phyloP scores from a whole-genome alignment of 2,329 filamentous ascomycete species.

The Cladosporium velox region DNA sequence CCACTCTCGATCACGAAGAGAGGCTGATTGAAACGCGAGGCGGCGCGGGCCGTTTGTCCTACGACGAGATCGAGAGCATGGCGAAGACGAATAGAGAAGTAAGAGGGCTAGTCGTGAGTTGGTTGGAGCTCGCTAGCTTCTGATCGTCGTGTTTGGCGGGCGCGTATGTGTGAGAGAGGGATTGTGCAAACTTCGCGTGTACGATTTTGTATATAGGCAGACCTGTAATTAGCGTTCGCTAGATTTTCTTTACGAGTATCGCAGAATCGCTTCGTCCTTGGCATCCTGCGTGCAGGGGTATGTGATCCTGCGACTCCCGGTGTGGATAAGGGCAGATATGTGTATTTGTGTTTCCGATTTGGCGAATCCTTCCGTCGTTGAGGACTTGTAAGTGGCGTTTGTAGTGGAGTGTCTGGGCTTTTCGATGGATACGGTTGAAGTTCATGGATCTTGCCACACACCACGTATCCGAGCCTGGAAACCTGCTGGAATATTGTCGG shows the following conservation, averaged over 20 bases:
- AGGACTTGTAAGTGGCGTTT: not conserved
- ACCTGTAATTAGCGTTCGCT: not conserved
- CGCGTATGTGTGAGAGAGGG: not conserved
- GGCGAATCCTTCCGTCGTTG: not conserved
- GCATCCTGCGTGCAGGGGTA: not conserved
- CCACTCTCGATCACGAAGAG: constrained; percentile 63
- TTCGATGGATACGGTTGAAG: not conserved
- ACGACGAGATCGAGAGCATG: constrained; percentile 75
- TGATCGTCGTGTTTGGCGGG: not conserved
- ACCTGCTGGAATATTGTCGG: not conserved
- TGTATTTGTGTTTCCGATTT: not conserved
- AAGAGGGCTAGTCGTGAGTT: constrained; percentile 80
- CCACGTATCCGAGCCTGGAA: not conserved
- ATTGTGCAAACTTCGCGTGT: not conserved
- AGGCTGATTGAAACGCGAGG: constrained; percentile 68
- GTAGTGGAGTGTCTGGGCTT: not conserved
- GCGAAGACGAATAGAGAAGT: constrained; percentile 66
- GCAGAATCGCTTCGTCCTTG: not conserved
- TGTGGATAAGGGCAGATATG: not conserved
- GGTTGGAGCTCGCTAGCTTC: constrained; percentile 73
- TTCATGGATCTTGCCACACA: not conserved
- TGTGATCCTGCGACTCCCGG: not conserved
- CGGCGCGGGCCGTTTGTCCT: constrained; percentile 77
- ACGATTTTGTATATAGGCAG: not conserved
- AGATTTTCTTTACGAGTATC: not conserved